A percentile compares a stretch with the other conserved stretches of the same genome.
Conservation (phyloP, 345 rosid species). For the Crucihimalaya himalaica region DNA sequence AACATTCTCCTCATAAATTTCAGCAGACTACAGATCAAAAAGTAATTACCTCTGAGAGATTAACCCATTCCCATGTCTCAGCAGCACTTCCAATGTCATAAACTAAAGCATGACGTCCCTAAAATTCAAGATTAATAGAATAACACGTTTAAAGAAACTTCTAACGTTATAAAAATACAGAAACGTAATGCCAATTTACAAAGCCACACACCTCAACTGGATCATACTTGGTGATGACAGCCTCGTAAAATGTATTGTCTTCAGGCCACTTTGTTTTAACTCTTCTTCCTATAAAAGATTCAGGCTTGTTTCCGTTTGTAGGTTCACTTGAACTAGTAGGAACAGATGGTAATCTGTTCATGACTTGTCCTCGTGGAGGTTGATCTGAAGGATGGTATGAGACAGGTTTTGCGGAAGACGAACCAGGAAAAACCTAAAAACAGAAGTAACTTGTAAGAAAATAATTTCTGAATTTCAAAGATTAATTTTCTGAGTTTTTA, state of each 20-base stretch:
- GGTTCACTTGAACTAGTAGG: slow-evolving; percentile 49
- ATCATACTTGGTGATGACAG: slow-evolving; percentile 71
- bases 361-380: slow-evolving; percentile 58
- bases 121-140: slow-evolving; percentile 10
- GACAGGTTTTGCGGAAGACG: slow-evolving; percentile 60
- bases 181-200: slow-evolving; percentile 24
- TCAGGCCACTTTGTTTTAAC: slow-evolving; percentile 93
- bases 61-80: slow-evolving; percentile 98
- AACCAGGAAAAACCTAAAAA: slow-evolving; percentile 60
- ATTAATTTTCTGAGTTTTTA: slow-evolving; percentile 7
- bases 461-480: background rate
- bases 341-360: slow-evolving; percentile 59
- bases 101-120: slow-evolving; percentile 87
- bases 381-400: slow-evolving; percentile 60
- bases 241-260: slow-evolving; percentile 90
- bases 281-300: slow-evolving; percentile 63
- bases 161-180: background rate
- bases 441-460: slow-evolving; percentile 2
- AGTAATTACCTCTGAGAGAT: slow-evolving; percentile 67
- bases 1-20: background rate
- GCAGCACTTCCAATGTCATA: slow-evolving; percentile 68
- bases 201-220: slow-evolving; percentile 54
- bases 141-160: slow-evolving; percentile 12
- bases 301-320: slow-evolving; percentile 50
- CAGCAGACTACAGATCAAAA: slow-evolving; percentile 13